Base-by-base conservation (phyloP, 2,329 filamentous ascomycete species). In the Paramyrothecium roridum region DNA sequence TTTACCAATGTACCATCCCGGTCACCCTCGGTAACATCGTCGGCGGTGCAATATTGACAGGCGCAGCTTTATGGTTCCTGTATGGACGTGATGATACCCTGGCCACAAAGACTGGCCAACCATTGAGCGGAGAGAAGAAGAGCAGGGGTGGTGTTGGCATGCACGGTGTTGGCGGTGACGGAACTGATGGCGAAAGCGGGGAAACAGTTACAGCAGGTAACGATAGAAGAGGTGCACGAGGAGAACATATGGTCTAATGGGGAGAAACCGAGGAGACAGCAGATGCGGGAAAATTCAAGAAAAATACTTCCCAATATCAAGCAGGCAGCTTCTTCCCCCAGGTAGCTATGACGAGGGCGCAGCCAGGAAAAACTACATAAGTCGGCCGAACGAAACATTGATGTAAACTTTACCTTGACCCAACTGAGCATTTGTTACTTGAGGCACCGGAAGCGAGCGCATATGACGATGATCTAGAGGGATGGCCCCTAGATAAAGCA, bases 101-200 rank as follows among this genome's bases (percentile, higher is more conserved):
- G 21, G 48, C 48, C 16, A 50, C 48, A 30, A 30, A 50, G 11
- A 50, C 48, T 50, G 48, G 48, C n/a, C 48, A 50, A 17, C 48
- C 48, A 19, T 16, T 50, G 13, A 50, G 48, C 23, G 48, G 48
- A 50, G 48, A 50, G 22, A 50, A 50, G 22, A 50, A 50, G 16
- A 8, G 20, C 3, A 12, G n/a, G 7, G 48, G 48, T 8, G 48
- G 48, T 26, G 16, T 50, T 10, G 22, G 48, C 4, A 33, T 50
- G 23, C 48, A 50, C 26, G 48, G 48, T 50, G 21, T 50, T 23
- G 17, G 22, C 10, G n/a, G 17, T 33, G 20, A 2, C 19, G 23
- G 21, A 16, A 19, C 13, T 19, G 37, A 43, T 43, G 23, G 48
- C 17, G 48, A 50, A 30, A 33, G 30, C 17, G 21, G 48, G 19